Evolutionary conservation across 1,284 basidiomycete species (phyloP), one percentile per base, ranked within the genome.

Genomic region (Melanopsichium pennsylvanicum): DNA sequence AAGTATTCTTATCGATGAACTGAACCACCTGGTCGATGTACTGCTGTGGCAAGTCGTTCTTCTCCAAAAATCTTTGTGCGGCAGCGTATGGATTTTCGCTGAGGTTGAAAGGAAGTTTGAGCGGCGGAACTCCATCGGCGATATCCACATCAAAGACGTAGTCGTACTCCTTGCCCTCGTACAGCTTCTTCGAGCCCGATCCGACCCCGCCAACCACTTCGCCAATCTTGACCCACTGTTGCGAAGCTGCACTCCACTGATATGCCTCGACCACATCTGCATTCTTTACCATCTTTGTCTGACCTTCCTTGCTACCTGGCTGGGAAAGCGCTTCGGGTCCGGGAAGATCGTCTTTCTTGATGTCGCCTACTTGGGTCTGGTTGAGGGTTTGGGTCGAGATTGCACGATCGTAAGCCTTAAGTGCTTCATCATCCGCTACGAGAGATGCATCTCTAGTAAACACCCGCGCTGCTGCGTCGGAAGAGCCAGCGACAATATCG

Each of bases 101-200:
- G 21, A 74, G 56, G 39, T 97, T 97, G 82, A 91, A 98, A 0
- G 95, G 94, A 26, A 99, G 86, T 79, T 97, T 97, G 66, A 98
- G 85, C 6, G 93, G 89, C 6, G 95, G 94, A 19, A 87, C 88
- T 7, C 93, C 95, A 68, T 97, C 95, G 67, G 92, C 86, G 23
- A 97, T 90, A 77, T 97, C 95, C 16, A 99, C 94, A 76, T 97
- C 94, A 76, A 98, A 98, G 8, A 99, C 95, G 76, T 97, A 95
- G 83, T 99, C 96, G 78, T 94, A 99, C 82, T 97, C 95, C 79
- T 89, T 89, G 25, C 96, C 96, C 32, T 83, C 72, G 80, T 90
- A 90, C 5, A 95, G 85, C 81, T 95, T 92, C 82, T 92, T 97
- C 58, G 90, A 86, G 8, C 88, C 87, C 38, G 89, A 87, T 9